phyloP scores from a whole-genome alignment of 2,329 filamentous ascomycete genomes.

The Fusarium scirpi region DNA sequence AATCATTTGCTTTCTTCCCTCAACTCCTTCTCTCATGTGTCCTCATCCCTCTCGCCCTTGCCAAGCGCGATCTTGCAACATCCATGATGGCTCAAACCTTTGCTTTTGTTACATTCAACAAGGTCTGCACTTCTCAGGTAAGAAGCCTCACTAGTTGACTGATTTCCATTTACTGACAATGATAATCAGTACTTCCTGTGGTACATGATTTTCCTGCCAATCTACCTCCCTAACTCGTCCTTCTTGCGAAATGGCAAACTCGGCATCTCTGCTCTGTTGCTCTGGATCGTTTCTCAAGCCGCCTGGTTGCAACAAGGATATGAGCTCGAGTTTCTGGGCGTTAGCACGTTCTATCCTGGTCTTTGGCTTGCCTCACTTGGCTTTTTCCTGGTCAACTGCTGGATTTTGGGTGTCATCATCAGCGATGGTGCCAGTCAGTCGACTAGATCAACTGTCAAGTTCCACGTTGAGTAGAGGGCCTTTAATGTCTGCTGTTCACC shows the following conservation, averaged over 20 bases:
- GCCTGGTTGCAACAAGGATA: slow-evolving; percentile 82
- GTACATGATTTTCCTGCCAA: slow-evolving; percentile 94
- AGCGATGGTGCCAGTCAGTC: slow-evolving; percentile 63
- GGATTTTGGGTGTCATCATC: slow-evolving; percentile 86
- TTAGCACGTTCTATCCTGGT: slow-evolving; percentile 86
- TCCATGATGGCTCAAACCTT: slow-evolving; percentile 96
- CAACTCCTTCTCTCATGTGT: slow-evolving; percentile 85
- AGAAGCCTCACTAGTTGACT: slow-evolving; percentile 39
- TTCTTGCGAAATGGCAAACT: slow-evolving; percentile 70
- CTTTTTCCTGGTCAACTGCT: slow-evolving; percentile 89
- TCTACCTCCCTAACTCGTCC: slow-evolving; percentile 86
- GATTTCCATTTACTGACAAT: slow-evolving; percentile 24
- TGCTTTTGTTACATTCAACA: slow-evolving; percentile 97
- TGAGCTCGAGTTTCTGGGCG: slow-evolving; percentile 81
- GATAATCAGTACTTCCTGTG: slow-evolving; percentile 88
- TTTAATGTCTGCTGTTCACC: background rate
- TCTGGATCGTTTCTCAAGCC: slow-evolving; percentile 84
- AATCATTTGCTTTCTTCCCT: slow-evolving; percentile 88
- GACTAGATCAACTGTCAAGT: slow-evolving; percentile 27
- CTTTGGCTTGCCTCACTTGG: slow-evolving; percentile 79
- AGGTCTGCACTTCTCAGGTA: slow-evolving; percentile 98
- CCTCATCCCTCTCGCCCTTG: slow-evolving; percentile 79
- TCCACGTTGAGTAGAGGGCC: slow-evolving; percentile 38
- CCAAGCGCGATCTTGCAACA: slow-evolving; percentile 82
- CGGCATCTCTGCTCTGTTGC: slow-evolving; percentile 72